Conservation (phyloP, 2,329 filamentous ascomycete species). For the Exutisphaerella laricina region DNA sequence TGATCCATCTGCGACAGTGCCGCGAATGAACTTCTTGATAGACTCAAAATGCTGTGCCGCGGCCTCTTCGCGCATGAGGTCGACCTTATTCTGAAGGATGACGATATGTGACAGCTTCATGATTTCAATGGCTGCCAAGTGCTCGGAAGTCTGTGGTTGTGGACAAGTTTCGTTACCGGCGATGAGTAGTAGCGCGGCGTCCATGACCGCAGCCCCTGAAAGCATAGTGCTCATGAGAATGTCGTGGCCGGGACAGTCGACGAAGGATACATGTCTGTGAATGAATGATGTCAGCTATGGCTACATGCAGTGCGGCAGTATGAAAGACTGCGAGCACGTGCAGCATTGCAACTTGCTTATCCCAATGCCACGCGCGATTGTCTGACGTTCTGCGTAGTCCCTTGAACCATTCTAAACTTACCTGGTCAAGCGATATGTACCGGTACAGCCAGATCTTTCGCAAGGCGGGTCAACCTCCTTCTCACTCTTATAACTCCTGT, state of each 20-base stretch:
- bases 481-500: conserved; percentile 95
- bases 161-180: conserved; percentile 98
- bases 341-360: too few relatives aligned
- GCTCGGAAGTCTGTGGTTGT: conserved; percentile 96
- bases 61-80: conserved; percentile 93
- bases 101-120: conserved; percentile 99
- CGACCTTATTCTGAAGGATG: conserved; percentile 99
- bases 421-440: conserved; percentile 80
- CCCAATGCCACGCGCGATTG: too few relatives aligned
- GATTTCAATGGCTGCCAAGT: conserved; percentile 98
- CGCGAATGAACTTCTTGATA: conserved; percentile 96
- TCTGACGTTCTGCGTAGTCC: too few relatives aligned
- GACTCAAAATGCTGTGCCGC: conserved; percentile 93
- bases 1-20: conserved; percentile 89
- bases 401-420: too few relatives aligned
- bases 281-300: too few relatives aligned
- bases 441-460: conserved; percentile 84
- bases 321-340: too few relatives aligned
- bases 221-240: conserved; percentile 99
- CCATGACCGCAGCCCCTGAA: conserved; percentile 99
- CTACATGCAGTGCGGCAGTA: too few relatives aligned
- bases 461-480: conserved; percentile 97
- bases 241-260: conserved; percentile 98
- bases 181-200: conserved; percentile 91
- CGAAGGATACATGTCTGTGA: too few relatives aligned